phyloP scores from a whole-genome alignment of 345 rosid genomes.

The Cardiospermum halicacabum region DNA sequence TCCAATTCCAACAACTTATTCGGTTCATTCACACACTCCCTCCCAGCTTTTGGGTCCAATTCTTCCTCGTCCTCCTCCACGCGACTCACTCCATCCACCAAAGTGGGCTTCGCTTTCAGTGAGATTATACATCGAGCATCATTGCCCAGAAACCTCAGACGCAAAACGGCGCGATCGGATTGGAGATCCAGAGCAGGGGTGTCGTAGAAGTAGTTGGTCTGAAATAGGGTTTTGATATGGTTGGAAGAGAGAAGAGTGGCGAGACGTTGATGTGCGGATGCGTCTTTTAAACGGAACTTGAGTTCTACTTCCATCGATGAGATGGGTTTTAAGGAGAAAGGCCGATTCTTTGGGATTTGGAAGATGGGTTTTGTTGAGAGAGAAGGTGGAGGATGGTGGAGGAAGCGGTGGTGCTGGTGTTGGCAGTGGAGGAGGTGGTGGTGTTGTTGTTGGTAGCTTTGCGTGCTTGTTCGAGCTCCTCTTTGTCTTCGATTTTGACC shows the following conservation, averaged over 20 bases:
- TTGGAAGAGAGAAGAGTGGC: constrained; percentile 47
- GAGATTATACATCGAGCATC: constrained; percentile 50
- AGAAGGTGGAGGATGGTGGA: constrained; percentile 56
- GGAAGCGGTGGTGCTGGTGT: constrained; percentile 30
- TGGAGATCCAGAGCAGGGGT: constrained; percentile 48
- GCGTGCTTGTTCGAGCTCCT: constrained; percentile 77
- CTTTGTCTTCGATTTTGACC: constrained; percentile 75
- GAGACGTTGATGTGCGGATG: constrained; percentile 40
- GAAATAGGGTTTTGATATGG: constrained; percentile 55
- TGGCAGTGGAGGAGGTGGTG: constrained; percentile 17
- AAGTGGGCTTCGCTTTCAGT: constrained; percentile 59
- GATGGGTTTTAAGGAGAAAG: constrained; percentile 29
- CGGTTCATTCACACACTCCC: constrained; percentile 48
- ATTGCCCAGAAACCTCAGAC: constrained; percentile 53
- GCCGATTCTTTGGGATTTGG: constrained; percentile 68
- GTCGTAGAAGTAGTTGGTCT: constrained; percentile 71
- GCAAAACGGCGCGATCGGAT: constrained; percentile 51
- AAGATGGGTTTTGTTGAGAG: constrained; percentile 42
- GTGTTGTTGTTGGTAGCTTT: constrained; percentile 32
- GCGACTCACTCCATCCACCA: constrained; percentile 68
- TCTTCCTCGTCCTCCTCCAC: constrained; percentile 93
- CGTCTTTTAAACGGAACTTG: constrained; percentile 56
- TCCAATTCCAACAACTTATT: constrained; percentile 31
- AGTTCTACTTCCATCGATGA: constrained; percentile 73
- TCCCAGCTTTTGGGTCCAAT: constrained; percentile 32